A percentile compares a stretch with the other conserved stretches of the same genome.
These are phyloP conservation scores for Panicum miliaceum DNA, from an alignment of 176 grass and related monocot species.

Conservation along the genomic window DNA sequence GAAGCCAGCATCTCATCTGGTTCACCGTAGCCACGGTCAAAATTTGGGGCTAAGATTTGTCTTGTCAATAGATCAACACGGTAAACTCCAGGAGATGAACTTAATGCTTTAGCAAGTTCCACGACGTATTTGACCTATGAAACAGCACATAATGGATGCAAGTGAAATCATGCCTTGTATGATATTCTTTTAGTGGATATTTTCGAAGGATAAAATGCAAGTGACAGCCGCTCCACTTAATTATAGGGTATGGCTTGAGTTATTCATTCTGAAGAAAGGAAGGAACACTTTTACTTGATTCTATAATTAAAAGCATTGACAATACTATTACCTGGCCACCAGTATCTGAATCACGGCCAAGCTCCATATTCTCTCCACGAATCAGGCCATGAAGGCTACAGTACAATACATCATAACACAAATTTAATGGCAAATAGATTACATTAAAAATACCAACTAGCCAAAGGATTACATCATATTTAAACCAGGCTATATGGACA, in stretches of 20 bases:
- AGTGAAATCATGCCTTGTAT: conserved; percentile 20
- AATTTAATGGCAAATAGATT: conserved; percentile 42
- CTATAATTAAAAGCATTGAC: conserved; percentile 4
- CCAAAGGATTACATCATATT: conserved; percentile 31
- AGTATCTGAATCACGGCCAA: conserved; percentile 89
- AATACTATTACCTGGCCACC: conserved; percentile 81
- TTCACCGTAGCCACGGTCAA: conserved; percentile 71
- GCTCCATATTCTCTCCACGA: conserved; percentile 90
- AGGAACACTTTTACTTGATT: neutral
- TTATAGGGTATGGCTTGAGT: conserved; percentile 4
- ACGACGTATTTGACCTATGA: conserved; percentile 91
- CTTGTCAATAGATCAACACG: conserved; percentile 81
- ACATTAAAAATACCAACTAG: conserved; percentile 24
- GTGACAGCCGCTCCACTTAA: conserved; percentile 12
- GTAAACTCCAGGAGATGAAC: conserved; percentile 83
- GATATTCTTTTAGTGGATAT: conserved; percentile 21
- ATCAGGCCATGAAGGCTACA: conserved; percentile 83
- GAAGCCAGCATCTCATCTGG: conserved; percentile 56
- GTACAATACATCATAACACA: conserved; percentile 43
- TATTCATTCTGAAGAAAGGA: conserved; percentile 30
- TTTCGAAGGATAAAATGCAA: conserved; percentile 30
- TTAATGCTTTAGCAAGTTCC: conserved; percentile 87
- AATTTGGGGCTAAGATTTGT: conserved; percentile 71
- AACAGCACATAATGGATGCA: conserved; percentile 37
- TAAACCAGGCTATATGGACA: conserved; percentile 3